Percentiles rank a stretch among this genome's conserved stretches.
Conservation (phyloP, 163 green algal genomes). For the Scenedesmus sp. region DNA sequence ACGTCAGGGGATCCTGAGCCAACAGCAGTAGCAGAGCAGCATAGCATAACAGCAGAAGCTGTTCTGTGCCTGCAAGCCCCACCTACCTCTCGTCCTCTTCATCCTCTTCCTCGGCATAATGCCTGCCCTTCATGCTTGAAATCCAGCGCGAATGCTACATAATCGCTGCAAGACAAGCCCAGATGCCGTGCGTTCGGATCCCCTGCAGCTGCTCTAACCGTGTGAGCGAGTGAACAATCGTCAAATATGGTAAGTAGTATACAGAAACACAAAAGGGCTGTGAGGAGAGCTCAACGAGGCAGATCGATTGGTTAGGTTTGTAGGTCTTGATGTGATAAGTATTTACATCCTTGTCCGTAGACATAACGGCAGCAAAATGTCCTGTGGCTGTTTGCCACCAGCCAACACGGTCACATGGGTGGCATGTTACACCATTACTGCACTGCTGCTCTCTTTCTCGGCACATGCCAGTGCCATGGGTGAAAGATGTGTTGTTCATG, state of each 20-base stretch:
- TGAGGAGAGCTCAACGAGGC: background rate
- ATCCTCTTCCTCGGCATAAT: constrained; percentile 31
- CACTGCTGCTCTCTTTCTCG: background rate
- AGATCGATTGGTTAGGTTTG: background rate
- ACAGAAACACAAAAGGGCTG: background rate
- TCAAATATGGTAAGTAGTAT: background rate
- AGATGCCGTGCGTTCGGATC: background rate
- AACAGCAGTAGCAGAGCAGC: background rate
- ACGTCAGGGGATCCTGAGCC: background rate
- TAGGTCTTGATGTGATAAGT: background rate
- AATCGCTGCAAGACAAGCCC: background rate
- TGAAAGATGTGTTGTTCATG: too few species aligned
- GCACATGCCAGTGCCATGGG: background rate
- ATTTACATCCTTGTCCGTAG: too few species aligned
- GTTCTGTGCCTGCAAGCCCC: background rate
- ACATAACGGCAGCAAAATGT: background rate
- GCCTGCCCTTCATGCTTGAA: constrained; percentile 3
- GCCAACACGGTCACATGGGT: background rate
- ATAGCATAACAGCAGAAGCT: background rate
- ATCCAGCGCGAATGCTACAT: constrained; percentile 11
- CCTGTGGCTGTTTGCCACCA: background rate
- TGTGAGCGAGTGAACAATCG: background rate
- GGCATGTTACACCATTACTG: constrained; percentile 9
- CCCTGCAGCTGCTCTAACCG: background rate
- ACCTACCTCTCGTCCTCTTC: constrained; percentile 3